Base-by-base conservation (phyloP, 192 early-diverging fungal species). In the Umbelopsis sp. region DNA sequence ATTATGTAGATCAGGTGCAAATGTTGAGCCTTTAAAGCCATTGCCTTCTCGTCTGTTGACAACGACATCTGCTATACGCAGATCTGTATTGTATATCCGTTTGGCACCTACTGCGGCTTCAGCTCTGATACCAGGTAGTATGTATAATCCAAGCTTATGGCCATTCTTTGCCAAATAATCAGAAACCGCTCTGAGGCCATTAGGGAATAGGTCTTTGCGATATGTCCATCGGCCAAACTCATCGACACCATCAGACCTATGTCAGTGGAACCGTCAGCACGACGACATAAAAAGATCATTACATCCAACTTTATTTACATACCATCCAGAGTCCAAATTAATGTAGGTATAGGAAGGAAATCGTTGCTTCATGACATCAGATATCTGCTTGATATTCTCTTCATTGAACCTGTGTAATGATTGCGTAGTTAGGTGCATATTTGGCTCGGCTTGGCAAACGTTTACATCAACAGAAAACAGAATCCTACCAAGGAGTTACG, bases 271-370 rank as follows among this genome's bases (percentile, higher is more conserved):
- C 11, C 31, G n/a, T 69, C 50, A 51, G 16, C 3, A 56, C 32
- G 4, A 21, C 3, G 16, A 36, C 34, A 25, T 6, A 21, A 47
- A 20, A 54, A 20, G 68, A 43, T 21, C 41, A 45, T 22, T 4
- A 53, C 10, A 54, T 14, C 21, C 4, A 70, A 16, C 44, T 10
- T 36, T n/a, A 11, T 7, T 52, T 0, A 36, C 44, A 22, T 72
- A 77, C 77, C 77, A 78, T 74, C 77, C 77, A 45, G 77, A 78
- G 70, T 78, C 77, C 44, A 78, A 5, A 38, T 78, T 78, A 32
- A 78, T 78, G 31, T 78, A 78, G 59, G 73, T 59, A 44, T 74
- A 78, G 5, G 45, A 38, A 17, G 77, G 77, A 44, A 78, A 70
- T 62, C 71, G 73, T 22, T 51, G 44, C 22, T 68, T 73, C 77